These are phyloP conservation scores for Saturnispora gosingensis DNA, from an alignment of 805 yeast genomes.

Conservation along the genomic window DNA sequence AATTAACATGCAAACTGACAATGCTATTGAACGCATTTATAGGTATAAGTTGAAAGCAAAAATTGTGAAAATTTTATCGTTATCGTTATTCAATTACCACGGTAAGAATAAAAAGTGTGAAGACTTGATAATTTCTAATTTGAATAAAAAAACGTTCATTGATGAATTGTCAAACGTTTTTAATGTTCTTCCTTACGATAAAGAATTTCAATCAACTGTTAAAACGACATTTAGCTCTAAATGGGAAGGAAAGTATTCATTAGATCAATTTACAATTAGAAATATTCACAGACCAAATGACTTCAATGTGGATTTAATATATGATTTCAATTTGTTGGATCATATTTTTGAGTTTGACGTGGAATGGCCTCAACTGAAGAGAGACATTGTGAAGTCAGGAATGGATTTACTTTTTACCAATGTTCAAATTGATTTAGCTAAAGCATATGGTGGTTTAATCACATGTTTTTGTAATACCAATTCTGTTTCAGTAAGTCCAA, in stretches of 20 bases:
- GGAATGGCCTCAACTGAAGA: constrained; percentile 41
- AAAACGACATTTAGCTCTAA: constrained; percentile 33
- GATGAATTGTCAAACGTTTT: constrained; percentile 34
- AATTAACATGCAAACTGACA: constrained; percentile 21
- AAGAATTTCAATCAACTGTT: constrained; percentile 26
- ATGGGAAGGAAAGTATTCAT: constrained; percentile 30
- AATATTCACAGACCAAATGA: constrained; percentile 36
- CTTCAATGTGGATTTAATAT: constrained; percentile 45
- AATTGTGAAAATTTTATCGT: constrained; percentile 66
- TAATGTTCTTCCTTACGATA: constrained; percentile 18
- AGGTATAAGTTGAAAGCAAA: constrained; percentile 52
- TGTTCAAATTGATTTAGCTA: constrained; percentile 61
- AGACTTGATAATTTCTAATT: constrained; percentile 27
- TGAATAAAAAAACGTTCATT: constrained; percentile 22
- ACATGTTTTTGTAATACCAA: constrained; percentile 51
- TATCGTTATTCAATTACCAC: constrained; percentile 46
- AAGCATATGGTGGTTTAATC: constrained; percentile 69
- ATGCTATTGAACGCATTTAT: constrained; percentile 39
- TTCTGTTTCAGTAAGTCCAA: constrained; percentile 19
- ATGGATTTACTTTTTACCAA: constrained; percentile 52
- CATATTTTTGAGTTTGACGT: constrained; percentile 37
- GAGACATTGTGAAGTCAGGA: constrained; percentile 48
- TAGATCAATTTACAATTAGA: constrained; percentile 45
- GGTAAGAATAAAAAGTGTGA: constrained; percentile 36
- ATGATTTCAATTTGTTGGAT: constrained; percentile 57